Conservation (phyloP, 768 basidiomycete species). For the Mycena floridula region DNA sequence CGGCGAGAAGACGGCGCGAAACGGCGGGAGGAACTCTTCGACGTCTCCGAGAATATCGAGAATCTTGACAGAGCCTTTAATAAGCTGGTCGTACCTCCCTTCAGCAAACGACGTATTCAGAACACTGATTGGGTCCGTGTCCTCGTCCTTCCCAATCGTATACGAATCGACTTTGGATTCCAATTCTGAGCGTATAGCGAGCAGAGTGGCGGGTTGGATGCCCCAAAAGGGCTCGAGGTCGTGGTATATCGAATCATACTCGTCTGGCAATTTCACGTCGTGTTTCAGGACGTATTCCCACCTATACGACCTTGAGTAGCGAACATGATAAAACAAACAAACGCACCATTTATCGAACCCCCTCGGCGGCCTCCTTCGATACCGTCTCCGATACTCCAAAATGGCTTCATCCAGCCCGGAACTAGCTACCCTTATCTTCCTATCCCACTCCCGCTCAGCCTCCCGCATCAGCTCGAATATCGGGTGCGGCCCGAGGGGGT, state of each 20-base stretch:
- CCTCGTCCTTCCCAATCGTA: constrained; percentile 27
- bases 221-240: constrained; percentile 41
- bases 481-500: constrained; percentile 33
- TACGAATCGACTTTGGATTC: constrained; percentile 26
- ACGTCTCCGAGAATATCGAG: constrained; percentile 28
- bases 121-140: constrained; percentile 17
- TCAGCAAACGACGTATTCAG: constrained; percentile 28
- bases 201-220: constrained; percentile 25
- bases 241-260: constrained; percentile 45
- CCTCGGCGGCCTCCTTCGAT: constrained; percentile 30
- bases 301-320: constrained; percentile 15
- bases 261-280: constrained; percentile 44
- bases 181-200: constrained; percentile 18
- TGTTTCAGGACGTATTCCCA: constrained; percentile 40
- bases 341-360: constrained; percentile 43
- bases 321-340: not conserved
- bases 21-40: constrained; percentile 29
- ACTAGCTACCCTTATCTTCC: constrained; percentile 29
- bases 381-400: constrained; percentile 30
- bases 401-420: constrained; percentile 31
- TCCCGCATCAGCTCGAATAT: constrained; percentile 35
- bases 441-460: constrained; percentile 32
- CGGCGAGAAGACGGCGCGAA: constrained; percentile 35
- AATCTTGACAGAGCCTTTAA: constrained; percentile 18
- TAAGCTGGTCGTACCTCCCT: constrained; percentile 30